Evolutionary conservation across 208 protist species (phyloP).

Genomic region (Balamuthia mandrillaris): DNA sequence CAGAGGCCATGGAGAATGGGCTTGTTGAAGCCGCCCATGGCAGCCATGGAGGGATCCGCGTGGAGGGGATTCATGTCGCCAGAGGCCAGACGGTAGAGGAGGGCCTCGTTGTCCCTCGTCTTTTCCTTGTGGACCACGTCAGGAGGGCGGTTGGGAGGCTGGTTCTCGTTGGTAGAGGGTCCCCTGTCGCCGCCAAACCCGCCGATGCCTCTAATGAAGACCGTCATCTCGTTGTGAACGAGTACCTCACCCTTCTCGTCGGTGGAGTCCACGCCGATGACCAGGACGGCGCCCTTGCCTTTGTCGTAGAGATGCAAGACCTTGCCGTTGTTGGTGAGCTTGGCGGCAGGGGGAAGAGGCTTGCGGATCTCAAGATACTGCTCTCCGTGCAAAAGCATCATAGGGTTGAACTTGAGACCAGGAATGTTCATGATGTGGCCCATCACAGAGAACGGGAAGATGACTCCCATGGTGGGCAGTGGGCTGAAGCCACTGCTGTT

Average conservation of each 20-base stretch:
- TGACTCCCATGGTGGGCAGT: constrained; percentile 51
- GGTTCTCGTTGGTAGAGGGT: constrained; percentile 1
- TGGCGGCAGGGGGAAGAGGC: constrained; percentile 28
- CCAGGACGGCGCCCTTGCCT: constrained; percentile 49
- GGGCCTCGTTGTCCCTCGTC: constrained; percentile 44
- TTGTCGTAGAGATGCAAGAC: constrained; percentile 53
- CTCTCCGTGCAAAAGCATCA: constrained; percentile 65
- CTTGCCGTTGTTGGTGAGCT: constrained; percentile 16
- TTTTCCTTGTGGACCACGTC: constrained; percentile 43
- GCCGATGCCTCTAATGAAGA: constrained; percentile 36
- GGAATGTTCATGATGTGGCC: constrained; percentile 34
- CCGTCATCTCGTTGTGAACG: neutral
- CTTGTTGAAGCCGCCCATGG: constrained; percentile 51
- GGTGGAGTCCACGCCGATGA: constrained; percentile 32
- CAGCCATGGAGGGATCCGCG: constrained; percentile 58
- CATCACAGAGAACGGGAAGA: constrained; percentile 40
- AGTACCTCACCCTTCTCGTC: constrained; percentile 31
- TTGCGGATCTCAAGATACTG: constrained; percentile 55
- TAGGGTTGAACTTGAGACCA: constrained; percentile 56
- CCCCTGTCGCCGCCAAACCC: constrained; percentile 42
- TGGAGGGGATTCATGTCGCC: constrained; percentile 67
- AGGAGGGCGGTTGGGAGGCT: constrained; percentile 24
- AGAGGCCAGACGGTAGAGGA: constrained; percentile 54
- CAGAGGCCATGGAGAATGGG: constrained; percentile 71
- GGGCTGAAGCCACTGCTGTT: neutral